phyloP scores from a whole-genome alignment of 768 basidiomycete genomes.

The Lactarius tabidus region DNA sequence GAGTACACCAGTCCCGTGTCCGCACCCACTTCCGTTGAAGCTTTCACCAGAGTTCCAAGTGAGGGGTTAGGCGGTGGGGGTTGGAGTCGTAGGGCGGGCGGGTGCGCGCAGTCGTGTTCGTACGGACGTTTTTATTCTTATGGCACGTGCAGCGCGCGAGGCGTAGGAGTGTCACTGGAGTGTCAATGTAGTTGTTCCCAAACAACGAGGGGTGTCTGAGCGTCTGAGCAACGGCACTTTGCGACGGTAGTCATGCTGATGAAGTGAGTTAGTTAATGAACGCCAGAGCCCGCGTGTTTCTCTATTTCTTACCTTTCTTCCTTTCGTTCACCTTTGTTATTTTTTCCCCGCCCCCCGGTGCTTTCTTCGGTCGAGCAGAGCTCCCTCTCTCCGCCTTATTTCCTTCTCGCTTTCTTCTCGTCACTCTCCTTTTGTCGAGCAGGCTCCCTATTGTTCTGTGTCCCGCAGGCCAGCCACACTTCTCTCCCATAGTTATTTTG shows the following conservation, averaged over 20 bases:
- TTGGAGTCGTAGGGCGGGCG: background rate
- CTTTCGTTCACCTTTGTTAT: background rate
- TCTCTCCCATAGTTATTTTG: conserved; percentile 9
- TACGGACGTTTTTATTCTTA: background rate
- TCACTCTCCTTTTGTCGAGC: conserved; percentile 22
- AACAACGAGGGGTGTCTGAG: background rate
- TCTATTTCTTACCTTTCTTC: background rate
- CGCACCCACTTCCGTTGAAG: background rate
- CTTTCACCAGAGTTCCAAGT: background rate
- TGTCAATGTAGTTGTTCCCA: background rate
- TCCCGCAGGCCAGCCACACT: background rate
- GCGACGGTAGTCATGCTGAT: conserved; percentile 26
- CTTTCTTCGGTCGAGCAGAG: conserved; percentile 23
- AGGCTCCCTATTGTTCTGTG: conserved; percentile 10
- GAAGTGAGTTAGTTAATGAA: background rate
- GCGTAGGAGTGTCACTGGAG: too few relatives aligned
- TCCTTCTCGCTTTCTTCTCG: conserved; percentile 9
- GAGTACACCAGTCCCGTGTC: background rate
- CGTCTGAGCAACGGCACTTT: background rate
- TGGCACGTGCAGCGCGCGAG: background rate
- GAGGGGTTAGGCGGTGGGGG: background rate
- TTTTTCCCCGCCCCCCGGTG: background rate
- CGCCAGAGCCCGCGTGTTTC: background rate
- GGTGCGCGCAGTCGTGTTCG: too few relatives aligned
- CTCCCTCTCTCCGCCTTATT: conserved; percentile 8